Percentiles rank a stretch among this genome's conserved stretches.
phyloP scores from a whole-genome alignment of 164 flowering plant genomes.

The Piper longum region DNA sequence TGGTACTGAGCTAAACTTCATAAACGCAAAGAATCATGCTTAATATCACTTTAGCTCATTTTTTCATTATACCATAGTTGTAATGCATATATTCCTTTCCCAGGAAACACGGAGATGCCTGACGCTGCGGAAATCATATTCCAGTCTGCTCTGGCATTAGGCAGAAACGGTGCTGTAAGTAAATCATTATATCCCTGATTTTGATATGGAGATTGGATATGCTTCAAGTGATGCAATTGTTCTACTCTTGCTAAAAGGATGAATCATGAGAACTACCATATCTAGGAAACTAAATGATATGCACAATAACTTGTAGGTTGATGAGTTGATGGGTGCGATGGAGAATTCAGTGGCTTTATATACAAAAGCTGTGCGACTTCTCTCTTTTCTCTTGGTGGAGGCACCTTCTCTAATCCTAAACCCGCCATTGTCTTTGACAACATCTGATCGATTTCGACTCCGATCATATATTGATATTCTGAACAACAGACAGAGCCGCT shows the following conservation, averaged over 20 bases:
- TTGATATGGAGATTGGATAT: not conserved
- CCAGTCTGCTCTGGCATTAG: slow-evolving; percentile 76
- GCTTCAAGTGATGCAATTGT: not conserved
- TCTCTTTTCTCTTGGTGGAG: slow-evolving; percentile 73
- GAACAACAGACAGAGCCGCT: slow-evolving; percentile 54
- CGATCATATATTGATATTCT: slow-evolving; percentile 61
- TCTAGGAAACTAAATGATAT: not conserved
- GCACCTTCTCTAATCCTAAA: slow-evolving; percentile 82
- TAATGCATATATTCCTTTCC: not conserved
- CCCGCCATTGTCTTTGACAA: slow-evolving; percentile 86
- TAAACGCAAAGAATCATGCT: not conserved
- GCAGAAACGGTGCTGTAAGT: slow-evolving; percentile 87
- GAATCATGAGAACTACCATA: not conserved
- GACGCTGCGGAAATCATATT: slow-evolving; percentile 92
- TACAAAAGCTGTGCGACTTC: slow-evolving; percentile 60
- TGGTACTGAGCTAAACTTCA: slow-evolving; percentile 22
- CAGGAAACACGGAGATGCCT: slow-evolving; percentile 81
- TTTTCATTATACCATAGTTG: not conserved
- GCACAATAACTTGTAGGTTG: slow-evolving; percentile 27
- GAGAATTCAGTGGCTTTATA: slow-evolving; percentile 51
- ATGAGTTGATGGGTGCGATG: slow-evolving; percentile 69
- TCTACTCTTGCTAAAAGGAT: no score
- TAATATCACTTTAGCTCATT: not conserved
- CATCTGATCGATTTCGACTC: slow-evolving; percentile 69
- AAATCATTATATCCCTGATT: not conserved